Conservation (phyloP, 768 basidiomycete species). For the Mycena venus region DNA sequence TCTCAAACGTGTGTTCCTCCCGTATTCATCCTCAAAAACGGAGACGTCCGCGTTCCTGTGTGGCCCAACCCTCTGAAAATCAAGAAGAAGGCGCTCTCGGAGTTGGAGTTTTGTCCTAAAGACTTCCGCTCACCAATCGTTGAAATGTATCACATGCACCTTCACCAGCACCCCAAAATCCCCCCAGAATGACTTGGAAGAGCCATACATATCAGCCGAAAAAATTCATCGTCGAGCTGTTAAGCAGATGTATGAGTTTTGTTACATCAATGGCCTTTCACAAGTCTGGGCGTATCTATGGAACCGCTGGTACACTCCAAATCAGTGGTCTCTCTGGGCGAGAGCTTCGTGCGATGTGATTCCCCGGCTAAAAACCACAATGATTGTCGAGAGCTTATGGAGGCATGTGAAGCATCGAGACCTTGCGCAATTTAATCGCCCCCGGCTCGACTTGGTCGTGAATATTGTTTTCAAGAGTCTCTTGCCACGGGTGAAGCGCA, state of each 20-base stretch:
- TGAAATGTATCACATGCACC: constrained; percentile 33
- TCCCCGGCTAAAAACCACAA: constrained; percentile 35
- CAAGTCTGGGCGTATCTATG: constrained; percentile 47
- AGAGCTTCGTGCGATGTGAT: no score
- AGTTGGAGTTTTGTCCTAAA: constrained; percentile 33
- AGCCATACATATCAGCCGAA: background rate
- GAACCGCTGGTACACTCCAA: constrained; percentile 43
- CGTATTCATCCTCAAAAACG: constrained; percentile 25
- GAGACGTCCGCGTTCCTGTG: constrained; percentile 24
- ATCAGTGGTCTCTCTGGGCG: constrained; percentile 40
- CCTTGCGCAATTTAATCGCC: constrained; percentile 35
- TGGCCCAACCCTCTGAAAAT: constrained; percentile 36
- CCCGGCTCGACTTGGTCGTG: constrained; percentile 37
- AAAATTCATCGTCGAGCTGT: background rate
- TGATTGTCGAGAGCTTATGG: constrained; percentile 43
- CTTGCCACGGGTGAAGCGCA: no score
- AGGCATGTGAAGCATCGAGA: no score
- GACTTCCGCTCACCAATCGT: constrained; percentile 13
- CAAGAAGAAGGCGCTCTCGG: constrained; percentile 13
- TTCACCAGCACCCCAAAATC: constrained; percentile 38
- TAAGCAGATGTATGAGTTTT: constrained; percentile 40
- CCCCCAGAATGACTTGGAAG: constrained; percentile 27
- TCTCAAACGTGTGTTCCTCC: constrained; percentile 16
- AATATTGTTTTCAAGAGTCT: constrained; percentile 20
- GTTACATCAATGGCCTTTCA: constrained; percentile 34